Evolutionary conservation across 441 rosid genomes (phyloP).

Genomic region (Syzygium syzygioides): DNA sequence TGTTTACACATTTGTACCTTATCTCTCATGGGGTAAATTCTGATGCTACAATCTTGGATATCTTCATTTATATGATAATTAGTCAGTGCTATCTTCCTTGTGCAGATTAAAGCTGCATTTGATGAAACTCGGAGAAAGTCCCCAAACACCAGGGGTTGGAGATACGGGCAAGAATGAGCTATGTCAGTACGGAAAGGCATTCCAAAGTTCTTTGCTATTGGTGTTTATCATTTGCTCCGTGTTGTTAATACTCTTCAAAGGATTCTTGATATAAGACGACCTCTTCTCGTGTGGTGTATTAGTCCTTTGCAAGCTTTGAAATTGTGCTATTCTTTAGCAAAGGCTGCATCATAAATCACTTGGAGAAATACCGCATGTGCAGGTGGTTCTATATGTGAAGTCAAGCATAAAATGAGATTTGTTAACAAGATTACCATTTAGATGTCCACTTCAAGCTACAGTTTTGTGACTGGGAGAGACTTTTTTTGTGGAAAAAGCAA

Average conservation of each 20-base stretch:
- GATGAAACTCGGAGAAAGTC: rapidly evolving
- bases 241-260: neutral
- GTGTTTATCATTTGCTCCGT: neutral
- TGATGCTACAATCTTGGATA: neutral
- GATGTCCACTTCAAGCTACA: neutral
- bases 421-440: neutral
- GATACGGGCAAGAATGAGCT: neutral
- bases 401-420: neutral
- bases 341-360: neutral
- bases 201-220: no score
- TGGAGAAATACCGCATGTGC: neutral
- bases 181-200: no score
- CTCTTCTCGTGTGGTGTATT: neutral
- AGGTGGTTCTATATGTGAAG: neutral
- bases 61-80: neutral
- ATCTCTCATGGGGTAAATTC: neutral
- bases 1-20: neutral
- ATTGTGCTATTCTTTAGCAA: neutral
- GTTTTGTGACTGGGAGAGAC: neutral
- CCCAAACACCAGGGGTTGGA: no score
- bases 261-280: neutral
- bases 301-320: neutral
- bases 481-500: neutral
- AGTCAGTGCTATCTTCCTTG: neutral
- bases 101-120: neutral